A percentile compares a stretch with the other conserved stretches of the same genome.
These are phyloP conservation scores for Fusarium armeniacum DNA, from an alignment of 2,329 filamentous ascomycete genomes.

Conservation along the genomic window DNA sequence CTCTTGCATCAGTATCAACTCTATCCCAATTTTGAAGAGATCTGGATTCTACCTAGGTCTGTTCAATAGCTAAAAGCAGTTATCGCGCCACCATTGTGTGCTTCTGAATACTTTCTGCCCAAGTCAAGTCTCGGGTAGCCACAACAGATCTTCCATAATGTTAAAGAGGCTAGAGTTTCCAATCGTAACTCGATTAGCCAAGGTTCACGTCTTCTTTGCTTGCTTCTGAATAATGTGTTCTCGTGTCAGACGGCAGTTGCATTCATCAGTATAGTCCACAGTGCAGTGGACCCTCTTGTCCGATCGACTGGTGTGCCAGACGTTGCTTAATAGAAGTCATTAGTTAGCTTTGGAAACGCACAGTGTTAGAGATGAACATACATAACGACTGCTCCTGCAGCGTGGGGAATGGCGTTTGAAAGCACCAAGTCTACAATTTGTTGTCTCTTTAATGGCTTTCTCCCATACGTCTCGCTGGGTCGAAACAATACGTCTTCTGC, in stretches of 20 bases:
- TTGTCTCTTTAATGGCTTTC: accelerated
- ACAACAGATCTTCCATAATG: accelerated
- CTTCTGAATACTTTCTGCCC: not conserved
- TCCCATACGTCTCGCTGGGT: not conserved
- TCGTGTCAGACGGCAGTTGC: not conserved
- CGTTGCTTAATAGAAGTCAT: not conserved
- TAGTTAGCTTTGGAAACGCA: accelerated
- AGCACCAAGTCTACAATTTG: not conserved
- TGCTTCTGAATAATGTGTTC: not conserved
- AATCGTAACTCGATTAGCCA: accelerated
- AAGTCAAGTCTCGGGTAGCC: not conserved
- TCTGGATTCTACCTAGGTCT: too few species aligned
- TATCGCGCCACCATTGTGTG: too few species aligned
- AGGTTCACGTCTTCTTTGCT: not conserved
- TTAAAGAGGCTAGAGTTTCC: not conserved
- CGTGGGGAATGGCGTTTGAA: not conserved
- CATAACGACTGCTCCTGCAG: not conserved
- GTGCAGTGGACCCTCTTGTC: not conserved
- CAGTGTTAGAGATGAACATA: not conserved
- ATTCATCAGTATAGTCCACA: not conserved
- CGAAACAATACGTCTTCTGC: not conserved
- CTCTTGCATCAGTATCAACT: too few species aligned
- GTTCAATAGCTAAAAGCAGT: too few species aligned
- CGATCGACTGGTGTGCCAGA: not conserved
- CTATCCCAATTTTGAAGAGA: too few species aligned